phyloP scores from a whole-genome alignment of 371 early-diverging fungal species.

The Batrachochytrium dendrobatidis region DNA sequence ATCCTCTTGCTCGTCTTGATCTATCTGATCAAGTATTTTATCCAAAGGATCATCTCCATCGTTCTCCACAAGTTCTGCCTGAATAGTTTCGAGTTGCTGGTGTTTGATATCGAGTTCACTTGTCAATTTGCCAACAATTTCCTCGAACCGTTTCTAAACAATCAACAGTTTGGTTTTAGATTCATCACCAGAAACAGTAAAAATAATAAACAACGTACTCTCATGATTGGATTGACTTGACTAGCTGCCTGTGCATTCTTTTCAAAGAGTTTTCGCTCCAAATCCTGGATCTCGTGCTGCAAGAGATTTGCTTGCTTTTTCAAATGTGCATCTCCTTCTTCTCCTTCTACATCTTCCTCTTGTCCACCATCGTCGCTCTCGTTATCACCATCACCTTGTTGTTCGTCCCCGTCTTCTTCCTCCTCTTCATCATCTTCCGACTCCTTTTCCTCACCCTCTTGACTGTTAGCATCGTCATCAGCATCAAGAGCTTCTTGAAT shows the following conservation, averaged over 20 bases:
- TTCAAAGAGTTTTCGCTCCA: constrained; percentile 23
- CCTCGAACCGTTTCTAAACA: neutral
- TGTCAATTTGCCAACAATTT: constrained; percentile 41
- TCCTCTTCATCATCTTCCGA: constrained; percentile 17
- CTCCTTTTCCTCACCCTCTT: constrained; percentile 15
- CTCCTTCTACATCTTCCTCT: neutral
- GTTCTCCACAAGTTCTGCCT: too few relatives aligned
- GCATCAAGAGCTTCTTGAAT: constrained; percentile 14
- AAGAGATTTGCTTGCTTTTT: constrained; percentile 14
- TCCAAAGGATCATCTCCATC: too few relatives aligned
- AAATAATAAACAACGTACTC: constrained; percentile 25
- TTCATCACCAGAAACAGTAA: neutral
- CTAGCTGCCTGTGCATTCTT: constrained; percentile 15
- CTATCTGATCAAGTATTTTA: too few relatives aligned
- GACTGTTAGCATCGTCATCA: constrained; percentile 14
- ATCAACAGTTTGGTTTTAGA: neutral
- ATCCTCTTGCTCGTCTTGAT: too few relatives aligned
- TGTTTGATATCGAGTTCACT: neutral
- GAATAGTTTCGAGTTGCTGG: neutral
- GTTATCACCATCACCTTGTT: constrained; percentile 7
- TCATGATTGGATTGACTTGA: constrained; percentile 40
- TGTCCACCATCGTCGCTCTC: constrained; percentile 8
- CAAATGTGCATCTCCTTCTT: constrained; percentile 5
- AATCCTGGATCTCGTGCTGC: constrained; percentile 24
- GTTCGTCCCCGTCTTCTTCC: constrained; percentile 24